Evolutionary conservation across 2,329 filamentous ascomycete species (phyloP).

Genomic region (Ophiocordyceps australis): DNA sequence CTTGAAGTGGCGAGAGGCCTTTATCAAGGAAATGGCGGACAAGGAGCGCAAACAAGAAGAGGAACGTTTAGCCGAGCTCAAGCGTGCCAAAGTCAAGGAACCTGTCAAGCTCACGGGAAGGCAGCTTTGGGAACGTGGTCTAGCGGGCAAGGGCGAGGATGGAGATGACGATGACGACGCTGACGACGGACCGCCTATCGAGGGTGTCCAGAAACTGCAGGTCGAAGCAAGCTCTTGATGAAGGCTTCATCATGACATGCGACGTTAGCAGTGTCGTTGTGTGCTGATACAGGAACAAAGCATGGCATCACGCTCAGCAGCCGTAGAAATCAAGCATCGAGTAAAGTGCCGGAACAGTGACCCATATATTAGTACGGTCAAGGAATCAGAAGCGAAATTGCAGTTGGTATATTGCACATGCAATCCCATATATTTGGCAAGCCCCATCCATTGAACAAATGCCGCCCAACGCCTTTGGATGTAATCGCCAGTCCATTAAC

Average conservation of each 20-base stretch:
- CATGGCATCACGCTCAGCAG: too few species aligned
- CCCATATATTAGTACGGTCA: too few species aligned
- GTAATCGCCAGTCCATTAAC: conserved; percentile 1
- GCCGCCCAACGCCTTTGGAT: conserved; percentile 9
- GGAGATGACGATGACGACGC: conserved; percentile 45
- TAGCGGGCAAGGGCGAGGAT: conserved; percentile 48
- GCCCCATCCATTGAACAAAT: too few species aligned
- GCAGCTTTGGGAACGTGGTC: conserved; percentile 62
- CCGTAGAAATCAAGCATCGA: too few species aligned
- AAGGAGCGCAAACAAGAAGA: conserved; percentile 49
- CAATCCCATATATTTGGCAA: too few species aligned
- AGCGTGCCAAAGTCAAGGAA: conserved; percentile 60
- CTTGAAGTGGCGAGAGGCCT: conserved; percentile 61
- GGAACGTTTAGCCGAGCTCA: conserved; percentile 66
- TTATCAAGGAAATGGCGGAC: conserved; percentile 67
- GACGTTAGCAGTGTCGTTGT: too few species aligned
- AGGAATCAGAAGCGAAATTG: too few species aligned
- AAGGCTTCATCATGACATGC: too few species aligned
- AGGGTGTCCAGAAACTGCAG: conserved; percentile 53
- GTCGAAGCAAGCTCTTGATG: conserved; percentile 29
- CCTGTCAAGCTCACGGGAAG: conserved; percentile 53
- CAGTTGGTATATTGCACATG: too few species aligned
- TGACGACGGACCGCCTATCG: conserved; percentile 38
- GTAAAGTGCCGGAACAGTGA: too few species aligned
- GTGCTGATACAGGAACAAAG: too few species aligned